Conservation (phyloP, 495 filamentous ascomycete species). For the Chaetomium cochliodes region DNA sequence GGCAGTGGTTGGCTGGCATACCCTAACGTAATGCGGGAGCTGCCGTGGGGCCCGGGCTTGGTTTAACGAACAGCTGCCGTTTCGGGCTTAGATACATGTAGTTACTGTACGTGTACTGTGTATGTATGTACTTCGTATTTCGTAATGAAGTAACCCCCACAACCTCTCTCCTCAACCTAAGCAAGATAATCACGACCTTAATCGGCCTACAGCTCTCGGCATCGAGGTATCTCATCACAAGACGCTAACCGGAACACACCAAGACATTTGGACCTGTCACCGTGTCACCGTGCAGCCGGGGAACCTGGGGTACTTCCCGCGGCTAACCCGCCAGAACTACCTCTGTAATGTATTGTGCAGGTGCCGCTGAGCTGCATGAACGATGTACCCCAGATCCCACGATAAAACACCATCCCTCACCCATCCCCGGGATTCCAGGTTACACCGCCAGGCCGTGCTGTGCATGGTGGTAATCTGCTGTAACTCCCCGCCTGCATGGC, state of each 20-base stretch:
- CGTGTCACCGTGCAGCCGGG: background rate
- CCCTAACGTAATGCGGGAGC: slow-evolving; percentile 19
- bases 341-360: too few species aligned
- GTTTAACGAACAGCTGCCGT: slow-evolving; percentile 6
- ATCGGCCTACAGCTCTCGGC: too few species aligned
- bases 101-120: too few species aligned
- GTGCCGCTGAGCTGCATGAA: background rate
- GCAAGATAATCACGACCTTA: too few species aligned
- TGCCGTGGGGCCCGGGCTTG: background rate
- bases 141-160: too few species aligned
- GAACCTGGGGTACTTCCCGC: background rate
- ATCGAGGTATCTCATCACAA: background rate
- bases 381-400: background rate
- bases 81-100: background rate
- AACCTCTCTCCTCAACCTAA: too few species aligned
- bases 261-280: background rate
- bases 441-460: too few species aligned
- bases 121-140: too few species aligned
- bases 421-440: background rate
- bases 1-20: background rate
- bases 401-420: background rate
- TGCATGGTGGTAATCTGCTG: too few species aligned
- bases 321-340: too few species aligned
- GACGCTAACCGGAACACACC: background rate
- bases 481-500: too few species aligned